Base-by-base conservation (phyloP, 2,329 filamentous ascomycete genomes). In the Didymella segeticola region DNA sequence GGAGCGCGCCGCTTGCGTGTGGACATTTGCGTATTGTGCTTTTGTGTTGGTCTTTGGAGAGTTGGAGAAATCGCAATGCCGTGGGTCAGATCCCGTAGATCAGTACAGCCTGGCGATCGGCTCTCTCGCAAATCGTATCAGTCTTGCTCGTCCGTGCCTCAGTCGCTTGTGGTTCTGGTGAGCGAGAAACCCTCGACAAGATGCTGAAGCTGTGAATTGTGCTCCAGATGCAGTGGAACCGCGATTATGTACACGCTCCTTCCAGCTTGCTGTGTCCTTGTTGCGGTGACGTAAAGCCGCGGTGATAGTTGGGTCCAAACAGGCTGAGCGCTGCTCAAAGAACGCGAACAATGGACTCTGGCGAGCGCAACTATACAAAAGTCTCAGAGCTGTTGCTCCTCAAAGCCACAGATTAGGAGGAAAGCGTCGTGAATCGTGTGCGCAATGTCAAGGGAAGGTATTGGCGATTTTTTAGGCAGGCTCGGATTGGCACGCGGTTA, bases 1-100 rank as follows among this genome's bases (percentile, higher is more conserved):
- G 90, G 88, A 39, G 90, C 89, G 63, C 88, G 81, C 73, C 90
- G 83, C 79, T 95, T 95, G 75, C 89, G 80, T 61, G 61, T 67
- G 20, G 72, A 62, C 69, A 75, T 73, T 52, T 52, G 49, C 33
- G 31, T 27, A 53, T 5, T 33, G 7, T 47, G 53, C 36, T 47
- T 37, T 34, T 38, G 17, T 15, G 33, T 29, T 17, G 34, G 49
- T 30, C 10, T 20, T 33, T 5, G 19, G n/a, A 29, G 15, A n/a
- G 5, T 8, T 10, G 26, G 33, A 17, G 15, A 27, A 11, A 14
- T 10, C 20, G 27, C 23, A 22, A 29, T 38, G 26, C 15, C 29
- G 41, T 53, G 56, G 46, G 20, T 31, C 45, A 43, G 43, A 56
- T 54, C 55, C 53, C 5, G 41, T 50, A 36, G 9, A 29, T 15